Conservation (phyloP, 495 filamentous ascomycete species). For the Letharia columbiana region DNA sequence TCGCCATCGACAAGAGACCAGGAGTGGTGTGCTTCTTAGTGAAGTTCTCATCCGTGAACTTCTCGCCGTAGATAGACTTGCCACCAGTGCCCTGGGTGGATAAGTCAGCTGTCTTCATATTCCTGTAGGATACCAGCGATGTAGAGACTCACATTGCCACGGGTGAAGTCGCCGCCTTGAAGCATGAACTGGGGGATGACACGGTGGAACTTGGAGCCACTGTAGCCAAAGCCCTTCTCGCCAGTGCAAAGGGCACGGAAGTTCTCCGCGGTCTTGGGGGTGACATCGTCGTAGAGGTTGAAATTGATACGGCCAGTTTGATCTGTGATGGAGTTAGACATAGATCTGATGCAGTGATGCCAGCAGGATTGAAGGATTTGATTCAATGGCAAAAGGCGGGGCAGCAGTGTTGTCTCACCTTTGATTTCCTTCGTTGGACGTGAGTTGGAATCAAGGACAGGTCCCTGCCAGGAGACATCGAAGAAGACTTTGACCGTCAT, state of each 20-base stretch:
- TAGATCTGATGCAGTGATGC: constrained; percentile 23
- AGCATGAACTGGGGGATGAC: constrained; percentile 99
- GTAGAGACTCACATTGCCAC: constrained; percentile 60
- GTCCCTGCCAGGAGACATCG: constrained; percentile 59
- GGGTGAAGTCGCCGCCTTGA: constrained; percentile 97
- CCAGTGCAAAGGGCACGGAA: constrained; percentile 94
- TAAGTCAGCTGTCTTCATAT: not conserved
- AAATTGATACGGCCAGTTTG: constrained; percentile 80
- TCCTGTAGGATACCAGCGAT: no score
- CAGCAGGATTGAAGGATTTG: constrained; percentile 21
- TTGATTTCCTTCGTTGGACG: constrained; percentile 49
- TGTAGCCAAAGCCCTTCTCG: constrained; percentile 83
- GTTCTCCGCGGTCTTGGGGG: constrained; percentile 92
- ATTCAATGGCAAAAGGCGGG: constrained; percentile 17
- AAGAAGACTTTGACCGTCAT: constrained; percentile 64
- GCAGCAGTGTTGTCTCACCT: constrained; percentile 41
- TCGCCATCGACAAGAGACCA: constrained; percentile 93
- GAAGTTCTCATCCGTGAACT: constrained; percentile 98
- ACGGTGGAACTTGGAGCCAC: constrained; percentile 86
- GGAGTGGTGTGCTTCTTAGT: constrained; percentile 71
- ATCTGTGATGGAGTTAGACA: constrained; percentile 37
- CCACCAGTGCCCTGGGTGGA: constrained; percentile 66
- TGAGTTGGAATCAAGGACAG: constrained; percentile 48
- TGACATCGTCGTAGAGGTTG: constrained; percentile 75
- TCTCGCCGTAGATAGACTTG: constrained; percentile 92